Percentiles rank a stretch among this genome's conserved stretches.
phyloP scores from a whole-genome alignment of 1,284 basidiomycete species.

The Trichosporon ovoides region DNA sequence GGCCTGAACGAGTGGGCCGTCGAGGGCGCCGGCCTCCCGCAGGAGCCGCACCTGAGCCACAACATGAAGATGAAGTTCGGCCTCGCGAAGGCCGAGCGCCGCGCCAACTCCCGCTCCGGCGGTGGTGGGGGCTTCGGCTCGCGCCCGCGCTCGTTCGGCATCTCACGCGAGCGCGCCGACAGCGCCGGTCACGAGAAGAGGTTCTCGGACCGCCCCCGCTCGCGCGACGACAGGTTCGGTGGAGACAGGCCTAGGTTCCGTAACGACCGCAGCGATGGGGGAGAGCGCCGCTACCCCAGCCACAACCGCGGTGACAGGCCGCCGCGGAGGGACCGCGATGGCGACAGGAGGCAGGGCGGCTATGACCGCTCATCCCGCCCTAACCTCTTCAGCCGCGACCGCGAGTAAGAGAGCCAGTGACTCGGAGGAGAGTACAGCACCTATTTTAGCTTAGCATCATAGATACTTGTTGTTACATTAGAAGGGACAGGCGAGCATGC shows the following conservation, averaged over 20 bases:
- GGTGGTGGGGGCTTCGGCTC: conserved; percentile 5
- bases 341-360: too few species aligned
- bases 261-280: neutral
- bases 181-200: neutral
- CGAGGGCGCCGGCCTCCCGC: conserved; percentile 54
- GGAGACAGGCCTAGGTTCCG: neutral
- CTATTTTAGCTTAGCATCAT: too few species aligned
- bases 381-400: too few species aligned
- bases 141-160: conserved; percentile 6
- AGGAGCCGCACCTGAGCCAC: conserved; percentile 55
- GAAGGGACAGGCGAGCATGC: too few species aligned
- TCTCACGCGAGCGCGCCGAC: neutral
- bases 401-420: too few species aligned
- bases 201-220: neutral
- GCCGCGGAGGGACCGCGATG: neutral
- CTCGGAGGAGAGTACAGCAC: too few species aligned
- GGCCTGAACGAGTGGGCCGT: conserved; percentile 65
- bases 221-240: neutral
- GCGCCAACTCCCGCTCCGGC: too few species aligned
- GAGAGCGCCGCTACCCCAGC: neutral
- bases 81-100: neutral
- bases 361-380: too few species aligned
- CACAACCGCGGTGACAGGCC: neutral
- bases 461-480: too few species aligned
- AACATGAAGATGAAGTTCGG: conserved; percentile 51